Evolutionary conservation across 352 stramenopile species (phyloP).

Genomic region (Blastocystis hominis): DNA sequence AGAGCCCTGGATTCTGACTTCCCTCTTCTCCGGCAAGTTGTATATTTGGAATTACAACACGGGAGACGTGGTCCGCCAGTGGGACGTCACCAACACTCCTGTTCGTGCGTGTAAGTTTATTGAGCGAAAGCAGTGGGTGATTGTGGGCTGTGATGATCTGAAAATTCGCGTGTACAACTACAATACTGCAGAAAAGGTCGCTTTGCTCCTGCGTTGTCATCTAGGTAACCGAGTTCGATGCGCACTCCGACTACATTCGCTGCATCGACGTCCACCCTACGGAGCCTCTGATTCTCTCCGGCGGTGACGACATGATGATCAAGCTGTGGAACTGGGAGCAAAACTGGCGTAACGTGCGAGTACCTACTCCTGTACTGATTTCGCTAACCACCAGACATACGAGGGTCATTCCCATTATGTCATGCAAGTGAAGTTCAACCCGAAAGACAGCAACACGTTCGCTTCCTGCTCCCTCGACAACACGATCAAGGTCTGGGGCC

Average conservation of each 20-base stretch:
- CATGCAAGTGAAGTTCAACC: constrained; percentile 97
- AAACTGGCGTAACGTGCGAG: constrained; percentile 64
- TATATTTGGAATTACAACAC: constrained; percentile 80
- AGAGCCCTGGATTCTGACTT: constrained; percentile 74
- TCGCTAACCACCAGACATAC: constrained; percentile 64
- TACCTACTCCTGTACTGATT: neutral
- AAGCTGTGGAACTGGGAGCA: constrained; percentile 96
- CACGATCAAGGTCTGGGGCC: constrained; percentile 86
- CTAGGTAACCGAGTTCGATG: constrained; percentile 79
- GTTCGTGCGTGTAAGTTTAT: constrained; percentile 73
- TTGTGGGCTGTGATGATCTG: constrained; percentile 88
- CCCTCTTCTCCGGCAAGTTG: constrained; percentile 71
- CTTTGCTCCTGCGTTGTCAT: neutral
- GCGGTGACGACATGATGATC: constrained; percentile 94
- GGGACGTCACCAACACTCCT: constrained; percentile 69
- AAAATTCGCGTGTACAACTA: constrained; percentile 95
- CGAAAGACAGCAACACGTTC: constrained; percentile 96
- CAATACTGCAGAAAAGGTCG: constrained; percentile 94
- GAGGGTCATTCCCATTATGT: constrained; percentile 93
- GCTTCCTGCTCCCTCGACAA: constrained; percentile 89
- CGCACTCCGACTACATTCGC: constrained; percentile 96
- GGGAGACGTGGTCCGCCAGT: constrained; percentile 63
- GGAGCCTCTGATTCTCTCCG: constrained; percentile 86
- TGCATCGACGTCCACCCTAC: constrained; percentile 88
- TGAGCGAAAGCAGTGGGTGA: constrained; percentile 89